Conservation (phyloP, 148 eudicot genomes). For the Cornus kousa region DNA sequence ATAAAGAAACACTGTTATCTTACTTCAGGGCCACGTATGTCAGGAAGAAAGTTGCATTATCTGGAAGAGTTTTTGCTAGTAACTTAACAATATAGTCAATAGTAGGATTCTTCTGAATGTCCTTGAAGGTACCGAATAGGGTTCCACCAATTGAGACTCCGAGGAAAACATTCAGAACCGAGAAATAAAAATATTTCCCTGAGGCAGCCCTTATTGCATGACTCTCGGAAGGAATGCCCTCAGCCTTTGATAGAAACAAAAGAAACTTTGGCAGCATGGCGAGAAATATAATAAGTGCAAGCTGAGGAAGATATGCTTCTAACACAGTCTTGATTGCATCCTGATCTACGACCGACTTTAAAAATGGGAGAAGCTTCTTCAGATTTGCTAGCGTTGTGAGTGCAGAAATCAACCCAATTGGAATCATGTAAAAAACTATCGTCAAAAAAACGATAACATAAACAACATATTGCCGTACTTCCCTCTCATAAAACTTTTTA, state of each 20-base stretch:
- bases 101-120: constrained; percentile 40
- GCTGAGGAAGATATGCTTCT: constrained; percentile 88
- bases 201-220: constrained; percentile 83
- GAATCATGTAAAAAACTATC: constrained; percentile 77
- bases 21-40: constrained; percentile 91
- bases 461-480: constrained; percentile 50
- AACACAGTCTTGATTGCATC: constrained; percentile 47
- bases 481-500: constrained; percentile 48
- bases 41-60: constrained; percentile 85
- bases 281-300: constrained; percentile 68
- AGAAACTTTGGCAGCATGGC: constrained; percentile 81
- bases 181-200: constrained; percentile 88
- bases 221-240: constrained; percentile 77
- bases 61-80: constrained; percentile 66
- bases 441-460: constrained; percentile 61
- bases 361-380: constrained; percentile 65
- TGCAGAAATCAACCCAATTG: constrained; percentile 74
- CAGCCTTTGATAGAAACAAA: constrained; percentile 71
- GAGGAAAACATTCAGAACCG: constrained; percentile 76
- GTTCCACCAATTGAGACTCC: constrained; percentile 80
- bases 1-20: constrained; percentile 17
- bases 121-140: constrained; percentile 49
- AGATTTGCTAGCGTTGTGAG: constrained; percentile 68
- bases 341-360: constrained; percentile 49
- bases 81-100: background rate